Evolutionary conservation across 2,329 filamentous ascomycete genomes (phyloP), one percentile per base, ranked within the genome.

Genomic region (Cercospora janseana): DNA sequence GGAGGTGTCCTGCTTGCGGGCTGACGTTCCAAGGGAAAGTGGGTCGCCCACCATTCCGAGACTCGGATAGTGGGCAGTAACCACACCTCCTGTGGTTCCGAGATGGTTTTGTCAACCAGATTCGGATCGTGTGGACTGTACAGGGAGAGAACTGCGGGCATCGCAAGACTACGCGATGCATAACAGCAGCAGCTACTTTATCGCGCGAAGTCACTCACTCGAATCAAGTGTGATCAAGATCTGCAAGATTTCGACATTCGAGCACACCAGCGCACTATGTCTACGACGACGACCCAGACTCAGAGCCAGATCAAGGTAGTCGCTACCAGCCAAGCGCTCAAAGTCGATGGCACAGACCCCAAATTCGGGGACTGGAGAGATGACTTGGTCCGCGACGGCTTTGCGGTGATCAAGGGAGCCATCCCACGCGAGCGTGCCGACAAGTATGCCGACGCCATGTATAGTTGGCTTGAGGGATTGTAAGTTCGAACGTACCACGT

Each of bases 341-440:
- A 46, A 20, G 40, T 56, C 26, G 56, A 59, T 31, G 57, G 57
- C 6, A 54, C 55, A 24, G 60, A 66, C 16, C 15, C 50, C 5
- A 44, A 52, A 6, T 66, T 52, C 40, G 63, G 63, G 8, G 66
- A 70, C 58, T 72, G 67, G 65, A 55, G 64, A 20, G 65, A 68
- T 29, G 67, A 71, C 15, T 35, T 62, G n/a, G 37, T 55, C 2
- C 60, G 66, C 10, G 65, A 77, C 47, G 74, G 74, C 3, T 77
- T 64, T 54, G 71, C 70, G 1, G 67, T 78, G n/a, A 63, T 78
- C 46, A 76, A 76, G 49, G 69, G 69, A 2, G 72, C 72, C 1
- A 69, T 77, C 34, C 70, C 73, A 0, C 59, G 54, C 2, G 73
- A 73, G 15, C 64, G 65, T 23, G 74, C 73, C 1, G 53, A 65